Base-by-base conservation (phyloP, 257 asterid species). In the Marsdenia floribunda region DNA sequence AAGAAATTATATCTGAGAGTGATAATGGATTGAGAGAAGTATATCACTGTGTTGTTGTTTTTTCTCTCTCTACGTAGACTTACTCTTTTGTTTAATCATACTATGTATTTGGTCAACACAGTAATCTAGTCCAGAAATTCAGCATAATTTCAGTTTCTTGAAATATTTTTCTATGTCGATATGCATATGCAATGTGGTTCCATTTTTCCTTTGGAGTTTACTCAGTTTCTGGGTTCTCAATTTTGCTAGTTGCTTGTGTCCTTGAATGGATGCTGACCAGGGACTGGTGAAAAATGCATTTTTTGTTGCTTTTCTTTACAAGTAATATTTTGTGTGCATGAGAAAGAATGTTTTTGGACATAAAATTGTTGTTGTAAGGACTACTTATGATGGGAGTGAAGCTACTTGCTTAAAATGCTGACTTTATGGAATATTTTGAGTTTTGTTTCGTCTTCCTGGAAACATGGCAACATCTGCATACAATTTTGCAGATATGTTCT, bases 101-200 rank as follows among this genome's bases (percentile, higher is more conserved):
- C 18, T 29, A 21, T 55, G 26, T 68, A 26, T 13, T 19, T 38
- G 46, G 52, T 38, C 16, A 16, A 15, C 50, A 46, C 21, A 19
- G 26, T 29, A 19, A 44, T 55, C 14, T 22, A 42, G 2, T 57
- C 29, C 1, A 26, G 61, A 33, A 60, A 26, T 61, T 46, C 5
- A 46, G 22, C 16, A 60, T 1, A 47, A 60, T 46, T 61, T 63
- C 71, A 60, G 61, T 63, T 73, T 61, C 61, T 46, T 47, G 76
- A 14, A 61, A 61, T 59, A 15, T 4, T 24, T 13, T n/a, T n/a
- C n/a, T n/a, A n/a, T n/a, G n/a, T n/a, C n/a, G n/a, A n/a, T n/a
- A n/a, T n/a, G n/a, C n/a, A n/a, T n/a, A n/a, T n/a, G n/a, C n/a
- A n/a, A n/a, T n/a, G n/a, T n/a, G n/a, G n/a, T 29, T 58, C 29